phyloP scores from a whole-genome alignment of 176 grass and related monocot genomes.

The Carex scoparia region DNA sequence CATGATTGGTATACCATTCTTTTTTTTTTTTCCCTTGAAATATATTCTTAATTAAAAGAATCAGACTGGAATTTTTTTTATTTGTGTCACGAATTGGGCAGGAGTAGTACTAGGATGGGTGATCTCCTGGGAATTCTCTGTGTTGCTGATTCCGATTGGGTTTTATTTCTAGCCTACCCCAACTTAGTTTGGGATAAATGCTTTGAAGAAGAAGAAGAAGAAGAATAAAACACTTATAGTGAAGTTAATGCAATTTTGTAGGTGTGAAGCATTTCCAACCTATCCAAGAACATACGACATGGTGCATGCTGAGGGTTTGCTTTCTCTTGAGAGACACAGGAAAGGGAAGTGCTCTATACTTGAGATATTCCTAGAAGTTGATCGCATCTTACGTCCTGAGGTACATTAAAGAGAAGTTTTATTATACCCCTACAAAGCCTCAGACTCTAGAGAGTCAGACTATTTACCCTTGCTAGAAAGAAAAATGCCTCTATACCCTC shows the following conservation, averaged over 20 bases:
- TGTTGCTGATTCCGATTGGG: no score
- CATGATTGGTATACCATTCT: slow-evolving; percentile 65
- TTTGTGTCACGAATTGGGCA: not conserved
- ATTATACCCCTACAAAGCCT: not conserved
- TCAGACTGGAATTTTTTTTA: not conserved
- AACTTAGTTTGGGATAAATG: no score
- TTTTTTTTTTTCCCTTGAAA: not conserved
- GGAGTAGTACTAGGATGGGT: no score
- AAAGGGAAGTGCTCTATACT: slow-evolving; percentile 73
- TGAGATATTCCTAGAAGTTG: slow-evolving; percentile 93
- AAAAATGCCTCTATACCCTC: not conserved
- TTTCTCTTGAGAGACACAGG: slow-evolving; percentile 44
- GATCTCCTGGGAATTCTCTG: no score
- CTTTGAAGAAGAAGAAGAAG: no score
- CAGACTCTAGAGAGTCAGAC: not conserved
- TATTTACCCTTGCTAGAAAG: not conserved
- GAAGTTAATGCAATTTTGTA: slow-evolving; percentile 31
- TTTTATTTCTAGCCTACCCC: no score
- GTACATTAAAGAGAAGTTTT: slow-evolving; percentile 31
- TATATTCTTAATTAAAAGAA: not conserved
- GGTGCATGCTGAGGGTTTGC: slow-evolving; percentile 91
- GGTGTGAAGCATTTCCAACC: slow-evolving; percentile 98
- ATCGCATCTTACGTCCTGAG: slow-evolving; percentile 95
- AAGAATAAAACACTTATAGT: not conserved
- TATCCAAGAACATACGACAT: slow-evolving; percentile 99